These are phyloP conservation scores for Yarrowia bubula DNA, from an alignment of 805 yeast genomes.

Conservation along the genomic window DNA sequence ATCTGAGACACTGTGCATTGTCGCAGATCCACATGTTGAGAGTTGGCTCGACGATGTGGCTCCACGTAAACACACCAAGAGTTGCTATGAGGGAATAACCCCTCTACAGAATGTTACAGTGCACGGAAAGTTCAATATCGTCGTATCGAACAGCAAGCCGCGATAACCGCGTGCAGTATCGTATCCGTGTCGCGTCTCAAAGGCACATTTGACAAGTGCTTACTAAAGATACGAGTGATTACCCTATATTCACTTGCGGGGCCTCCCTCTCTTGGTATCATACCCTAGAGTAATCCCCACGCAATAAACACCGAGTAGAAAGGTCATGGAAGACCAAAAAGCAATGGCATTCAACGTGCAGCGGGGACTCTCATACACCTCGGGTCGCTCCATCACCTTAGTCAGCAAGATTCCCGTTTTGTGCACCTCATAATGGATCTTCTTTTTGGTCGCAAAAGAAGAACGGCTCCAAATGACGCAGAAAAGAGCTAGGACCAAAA, in stretches of 20 bases:
- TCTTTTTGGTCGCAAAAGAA: neutral
- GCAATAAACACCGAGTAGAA: neutral
- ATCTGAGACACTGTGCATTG: neutral
- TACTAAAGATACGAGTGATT: no score
- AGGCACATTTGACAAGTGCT: no score
- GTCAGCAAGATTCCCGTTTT: constrained; percentile 4
- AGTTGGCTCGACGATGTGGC: no score
- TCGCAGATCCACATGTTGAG: neutral
- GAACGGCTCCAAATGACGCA: neutral
- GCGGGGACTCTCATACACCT: neutral
- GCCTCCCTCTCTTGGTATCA: neutral
- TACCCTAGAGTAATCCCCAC: neutral
- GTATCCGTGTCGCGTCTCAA: neutral
- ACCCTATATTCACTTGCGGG: no score
- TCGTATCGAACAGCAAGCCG: neutral
- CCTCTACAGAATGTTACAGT: no score
- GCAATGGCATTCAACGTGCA: neutral
- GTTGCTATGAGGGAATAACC: constrained; percentile 2
- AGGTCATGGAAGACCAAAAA: constrained; percentile 4
- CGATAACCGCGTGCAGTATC: neutral
- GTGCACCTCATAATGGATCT: neutral
- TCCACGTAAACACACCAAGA: neutral
- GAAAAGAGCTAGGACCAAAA: neutral
- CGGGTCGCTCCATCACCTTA: constrained; percentile 4
- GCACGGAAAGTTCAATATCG: neutral